These are phyloP conservation scores for Boletus subparvulus DNA, from an alignment of 768 basidiomycete species.

Conservation along the genomic window DNA sequence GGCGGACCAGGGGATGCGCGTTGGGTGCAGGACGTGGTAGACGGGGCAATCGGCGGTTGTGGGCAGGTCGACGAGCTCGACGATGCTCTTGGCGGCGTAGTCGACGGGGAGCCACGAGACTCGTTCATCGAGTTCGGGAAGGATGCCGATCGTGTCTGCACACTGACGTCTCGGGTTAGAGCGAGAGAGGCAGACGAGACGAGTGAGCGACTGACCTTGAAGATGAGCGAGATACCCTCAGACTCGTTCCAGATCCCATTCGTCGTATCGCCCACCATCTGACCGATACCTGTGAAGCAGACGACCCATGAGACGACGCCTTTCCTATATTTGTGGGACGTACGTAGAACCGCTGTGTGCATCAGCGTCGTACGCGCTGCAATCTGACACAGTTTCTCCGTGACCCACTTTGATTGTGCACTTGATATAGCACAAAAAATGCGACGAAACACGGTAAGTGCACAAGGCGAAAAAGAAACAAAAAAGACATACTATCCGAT, in stretches of 20 bases:
- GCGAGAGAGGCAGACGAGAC: not conserved
- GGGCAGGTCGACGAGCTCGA: constrained; percentile 39
- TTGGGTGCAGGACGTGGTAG: constrained; percentile 21
- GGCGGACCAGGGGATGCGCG: constrained; percentile 34
- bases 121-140: constrained; percentile 33
- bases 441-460: not conserved
- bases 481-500: constrained; percentile 31
- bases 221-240: constrained; percentile 34
- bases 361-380: constrained; percentile 34
- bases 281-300: constrained; percentile 45
- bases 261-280: constrained; percentile 51
- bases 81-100: constrained; percentile 47
- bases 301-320: not conserved
- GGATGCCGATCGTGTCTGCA: constrained; percentile 39
- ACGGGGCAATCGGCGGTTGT: constrained; percentile 16
- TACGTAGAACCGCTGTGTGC: constrained; percentile 22
- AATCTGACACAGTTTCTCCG: constrained; percentile 50
- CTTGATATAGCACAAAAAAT: too few species aligned
- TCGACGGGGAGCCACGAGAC: constrained; percentile 54
- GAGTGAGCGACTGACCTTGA: constrained; percentile 25
- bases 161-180: constrained; percentile 29
- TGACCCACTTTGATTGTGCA: constrained; percentile 47
- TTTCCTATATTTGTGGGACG: not conserved
- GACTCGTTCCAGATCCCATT: constrained; percentile 57
- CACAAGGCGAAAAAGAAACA: too few species aligned